phyloP scores from a whole-genome alignment of 2,329 filamentous ascomycete species.

The Paramyrothecium roridum region DNA sequence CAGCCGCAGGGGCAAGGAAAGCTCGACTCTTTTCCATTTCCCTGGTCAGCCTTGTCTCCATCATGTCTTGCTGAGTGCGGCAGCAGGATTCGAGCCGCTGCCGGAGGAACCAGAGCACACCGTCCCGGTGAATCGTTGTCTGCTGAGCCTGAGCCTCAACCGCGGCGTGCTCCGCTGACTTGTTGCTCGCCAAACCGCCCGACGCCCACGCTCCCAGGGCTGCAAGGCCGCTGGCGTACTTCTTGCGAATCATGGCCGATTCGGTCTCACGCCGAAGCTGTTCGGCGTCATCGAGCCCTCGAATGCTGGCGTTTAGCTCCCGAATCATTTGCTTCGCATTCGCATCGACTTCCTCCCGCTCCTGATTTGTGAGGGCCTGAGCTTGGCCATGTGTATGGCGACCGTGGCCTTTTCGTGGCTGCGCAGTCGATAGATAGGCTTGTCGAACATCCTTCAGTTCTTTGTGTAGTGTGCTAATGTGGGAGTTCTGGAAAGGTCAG shows the following conservation, averaged over 20 bases:
- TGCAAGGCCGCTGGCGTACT: slow-evolving; percentile 63
- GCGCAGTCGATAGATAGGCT: slow-evolving; percentile 82
- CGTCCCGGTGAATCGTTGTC: slow-evolving; percentile 70
- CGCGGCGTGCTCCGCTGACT: slow-evolving; percentile 61
- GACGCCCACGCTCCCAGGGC: slow-evolving; percentile 66
- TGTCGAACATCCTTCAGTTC: slow-evolving; percentile 83
- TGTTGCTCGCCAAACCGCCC: slow-evolving; percentile 43
- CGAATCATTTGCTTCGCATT: slow-evolving; percentile 83
- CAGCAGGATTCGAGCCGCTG: slow-evolving; percentile 73
- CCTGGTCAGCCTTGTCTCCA: slow-evolving; percentile 80
- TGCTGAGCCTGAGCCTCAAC: slow-evolving; percentile 70
- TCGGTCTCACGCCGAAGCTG: slow-evolving; percentile 76
- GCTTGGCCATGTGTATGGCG: slow-evolving; percentile 40
- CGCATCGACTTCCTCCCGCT: slow-evolving; percentile 84
- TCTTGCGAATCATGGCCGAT: slow-evolving; percentile 66
- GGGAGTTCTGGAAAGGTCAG: slow-evolving; percentile 62
- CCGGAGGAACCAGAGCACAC: slow-evolving; percentile 78
- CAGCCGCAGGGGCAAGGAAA: slow-evolving; percentile 47
- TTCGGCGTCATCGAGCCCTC: slow-evolving; percentile 77
- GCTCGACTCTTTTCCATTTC: slow-evolving; percentile 90
- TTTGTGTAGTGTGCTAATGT: slow-evolving; percentile 74
- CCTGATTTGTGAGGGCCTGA: slow-evolving; percentile 68
- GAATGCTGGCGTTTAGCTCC: slow-evolving; percentile 79
- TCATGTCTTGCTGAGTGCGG: slow-evolving; percentile 82
- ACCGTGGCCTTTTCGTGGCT: slow-evolving; percentile 55